A percentile compares a stretch with the other conserved stretches of the same genome.
phyloP scores from a whole-genome alignment of 73 alveolate genomes.

The Paramecium bursaria region DNA sequence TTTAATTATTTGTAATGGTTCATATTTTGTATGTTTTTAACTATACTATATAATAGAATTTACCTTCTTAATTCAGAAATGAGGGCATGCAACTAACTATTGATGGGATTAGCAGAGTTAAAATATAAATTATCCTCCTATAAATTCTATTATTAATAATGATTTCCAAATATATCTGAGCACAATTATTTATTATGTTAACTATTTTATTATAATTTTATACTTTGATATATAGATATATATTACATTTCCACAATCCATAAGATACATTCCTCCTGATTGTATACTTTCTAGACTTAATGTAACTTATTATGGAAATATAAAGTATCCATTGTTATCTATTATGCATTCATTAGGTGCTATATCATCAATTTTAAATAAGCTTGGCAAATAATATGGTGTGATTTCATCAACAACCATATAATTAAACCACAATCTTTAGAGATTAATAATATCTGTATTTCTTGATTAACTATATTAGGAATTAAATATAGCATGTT shows the following conservation, averaged over 20 bases:
- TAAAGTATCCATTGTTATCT: slow-evolving; percentile 43
- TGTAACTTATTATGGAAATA: slow-evolving; percentile 29
- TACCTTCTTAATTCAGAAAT: slow-evolving; percentile 64
- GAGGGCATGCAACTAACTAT: slow-evolving; percentile 15
- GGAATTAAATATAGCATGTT: slow-evolving; percentile 26
- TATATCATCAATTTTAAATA: slow-evolving; percentile 33
- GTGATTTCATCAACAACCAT: slow-evolving; percentile 62
- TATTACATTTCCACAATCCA: slow-evolving; percentile 59
- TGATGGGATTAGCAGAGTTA: slow-evolving; percentile 27
- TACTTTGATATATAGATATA: slow-evolving; percentile 44
- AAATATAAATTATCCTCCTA: slow-evolving; percentile 58
- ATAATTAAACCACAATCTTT: slow-evolving; percentile 24
- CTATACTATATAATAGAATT: not conserved
- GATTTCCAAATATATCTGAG: not conserved
- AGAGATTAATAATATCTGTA: slow-evolving; percentile 45
- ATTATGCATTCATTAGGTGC: slow-evolving; percentile 17
- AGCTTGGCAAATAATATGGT: slow-evolving; percentile 44
- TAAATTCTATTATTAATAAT: not conserved
- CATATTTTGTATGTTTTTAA: slow-evolving; percentile 20
- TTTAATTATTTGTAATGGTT: slow-evolving; percentile 16
- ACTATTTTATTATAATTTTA: not conserved
- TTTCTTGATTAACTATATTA: not conserved
- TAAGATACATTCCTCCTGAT: slow-evolving; percentile 24
- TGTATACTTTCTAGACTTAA: not conserved
- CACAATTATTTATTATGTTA: slow-evolving; percentile 18